phyloP scores from a whole-genome alignment of 345 rosid genomes.

The Moringa oleifera region DNA sequence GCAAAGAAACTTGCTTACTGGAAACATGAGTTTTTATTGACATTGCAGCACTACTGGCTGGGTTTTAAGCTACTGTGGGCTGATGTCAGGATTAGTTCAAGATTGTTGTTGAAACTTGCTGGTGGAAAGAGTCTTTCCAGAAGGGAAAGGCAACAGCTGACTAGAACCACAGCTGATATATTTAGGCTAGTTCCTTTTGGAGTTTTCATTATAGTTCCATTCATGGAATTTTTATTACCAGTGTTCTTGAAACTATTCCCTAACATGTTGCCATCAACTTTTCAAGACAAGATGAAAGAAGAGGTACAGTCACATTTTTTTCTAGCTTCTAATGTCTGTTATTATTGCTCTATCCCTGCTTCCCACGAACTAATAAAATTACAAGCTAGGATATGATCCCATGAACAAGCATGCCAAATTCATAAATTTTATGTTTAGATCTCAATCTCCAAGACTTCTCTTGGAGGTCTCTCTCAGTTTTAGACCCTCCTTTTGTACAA shows the following conservation, averaged over 20 bases:
- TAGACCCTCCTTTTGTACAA: neutral
- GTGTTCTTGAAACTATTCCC: slow-evolving; percentile 71
- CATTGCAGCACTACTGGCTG: slow-evolving; percentile 70
- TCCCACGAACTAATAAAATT: too few species aligned
- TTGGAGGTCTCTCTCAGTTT: neutral
- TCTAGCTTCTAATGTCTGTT: too few species aligned
- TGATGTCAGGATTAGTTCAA: slow-evolving; percentile 64
- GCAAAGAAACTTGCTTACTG: slow-evolving; percentile 55
- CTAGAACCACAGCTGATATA: slow-evolving; percentile 87
- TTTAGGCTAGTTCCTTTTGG: slow-evolving; percentile 84
- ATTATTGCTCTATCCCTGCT: too few species aligned
- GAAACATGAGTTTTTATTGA: slow-evolving; percentile 54
- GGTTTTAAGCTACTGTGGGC: slow-evolving; percentile 62
- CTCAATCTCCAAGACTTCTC: too few species aligned
- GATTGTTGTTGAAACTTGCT: slow-evolving; percentile 60
- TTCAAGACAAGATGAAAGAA: slow-evolving; percentile 79
- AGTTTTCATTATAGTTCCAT: slow-evolving; percentile 68
- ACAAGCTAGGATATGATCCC: too few species aligned
- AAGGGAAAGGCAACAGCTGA: slow-evolving; percentile 91
- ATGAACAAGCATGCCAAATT: too few species aligned
- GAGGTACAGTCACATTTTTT: slow-evolving; percentile 32
- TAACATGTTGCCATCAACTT: slow-evolving; percentile 76
- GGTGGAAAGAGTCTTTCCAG: slow-evolving; percentile 71
- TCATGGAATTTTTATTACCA: slow-evolving; percentile 72
- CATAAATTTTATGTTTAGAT: too few species aligned